Percentiles rank a stretch among this genome's conserved stretches.
phyloP scores from a whole-genome alignment of 2,329 filamentous ascomycete genomes.

The Colletotrichum zoysiae region DNA sequence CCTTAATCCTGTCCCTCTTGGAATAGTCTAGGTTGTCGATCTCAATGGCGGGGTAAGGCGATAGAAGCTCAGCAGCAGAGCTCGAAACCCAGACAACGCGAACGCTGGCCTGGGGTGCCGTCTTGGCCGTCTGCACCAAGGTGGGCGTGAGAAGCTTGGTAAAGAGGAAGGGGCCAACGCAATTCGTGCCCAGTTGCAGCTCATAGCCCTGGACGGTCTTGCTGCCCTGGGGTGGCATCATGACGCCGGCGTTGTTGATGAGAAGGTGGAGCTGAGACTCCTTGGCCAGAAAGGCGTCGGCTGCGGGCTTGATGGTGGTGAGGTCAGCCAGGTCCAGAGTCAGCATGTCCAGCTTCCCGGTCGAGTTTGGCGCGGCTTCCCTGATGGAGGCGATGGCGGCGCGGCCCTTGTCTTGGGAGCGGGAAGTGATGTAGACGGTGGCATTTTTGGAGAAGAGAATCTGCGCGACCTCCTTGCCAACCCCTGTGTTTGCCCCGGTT shows the following conservation, averaged over 20 bases:
- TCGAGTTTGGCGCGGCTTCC: conserved; percentile 50
- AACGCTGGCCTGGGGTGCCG: conserved; percentile 47
- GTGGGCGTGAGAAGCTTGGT: conserved; percentile 54
- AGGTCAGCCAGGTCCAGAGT: conserved; percentile 60
- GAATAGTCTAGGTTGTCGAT: conserved; percentile 49
- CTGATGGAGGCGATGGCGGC: conserved; percentile 60
- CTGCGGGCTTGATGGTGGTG: conserved; percentile 51
- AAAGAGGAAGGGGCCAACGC: conserved; percentile 55
- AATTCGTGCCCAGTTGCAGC: conserved; percentile 57
- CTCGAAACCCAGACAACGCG: conserved; percentile 52
- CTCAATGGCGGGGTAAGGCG: conserved; percentile 45
- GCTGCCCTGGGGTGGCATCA: conserved; percentile 55
- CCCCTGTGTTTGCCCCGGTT: conserved; percentile 57
- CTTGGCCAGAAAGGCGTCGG: conserved; percentile 48
- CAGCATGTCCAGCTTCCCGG: conserved; percentile 58
- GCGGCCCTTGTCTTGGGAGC: conserved; percentile 59
- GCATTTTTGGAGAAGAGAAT: conserved; percentile 67
- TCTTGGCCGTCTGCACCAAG: conserved; percentile 49
- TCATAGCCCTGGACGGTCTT: conserved; percentile 58
- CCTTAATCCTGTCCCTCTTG: conserved; percentile 42
- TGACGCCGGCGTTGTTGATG: conserved; percentile 61
- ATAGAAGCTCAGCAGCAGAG: conserved; percentile 47
- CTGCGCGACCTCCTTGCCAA: conserved; percentile 65
- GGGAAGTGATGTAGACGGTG: conserved; percentile 67
- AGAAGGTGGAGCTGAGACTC: conserved; percentile 54